Conservation (phyloP, 306 rosid genomes). For the Quercus aquifolioides region DNA sequence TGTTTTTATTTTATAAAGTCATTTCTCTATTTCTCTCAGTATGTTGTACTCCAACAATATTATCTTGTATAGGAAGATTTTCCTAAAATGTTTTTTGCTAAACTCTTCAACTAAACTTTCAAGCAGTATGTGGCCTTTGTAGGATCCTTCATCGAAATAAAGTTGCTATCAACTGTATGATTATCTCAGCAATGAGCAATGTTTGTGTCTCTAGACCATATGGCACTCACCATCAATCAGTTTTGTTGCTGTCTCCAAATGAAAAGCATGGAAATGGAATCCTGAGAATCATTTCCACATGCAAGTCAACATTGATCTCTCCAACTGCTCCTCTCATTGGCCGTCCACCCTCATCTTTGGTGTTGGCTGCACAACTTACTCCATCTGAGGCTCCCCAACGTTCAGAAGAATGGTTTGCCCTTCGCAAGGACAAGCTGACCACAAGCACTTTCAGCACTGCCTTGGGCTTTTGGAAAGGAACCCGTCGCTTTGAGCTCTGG, state of each 20-base stretch:
- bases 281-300: constrained; percentile 36
- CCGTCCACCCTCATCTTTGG: constrained; percentile 36
- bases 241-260: constrained; percentile 24
- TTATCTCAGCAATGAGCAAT: constrained; percentile 42
- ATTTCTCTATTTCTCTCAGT: constrained; percentile 6
- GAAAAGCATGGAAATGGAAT: constrained; percentile 19
- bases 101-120: constrained; percentile 14
- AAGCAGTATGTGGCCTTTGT: constrained; percentile 32
- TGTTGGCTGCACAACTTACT: constrained; percentile 38
- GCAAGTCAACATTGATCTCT: constrained; percentile 19
- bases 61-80: not conserved
- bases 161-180: constrained; percentile 27
- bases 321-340: constrained; percentile 20
- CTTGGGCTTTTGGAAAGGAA: constrained; percentile 91
- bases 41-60: not conserved
- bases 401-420: constrained; percentile 95
- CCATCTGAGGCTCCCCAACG: constrained; percentile 65
- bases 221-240: constrained; percentile 28
- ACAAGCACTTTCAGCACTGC: constrained; percentile 95
- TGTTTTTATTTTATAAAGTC: not conserved
- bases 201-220: constrained; percentile 36
- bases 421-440: constrained; percentile 85
- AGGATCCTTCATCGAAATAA: constrained; percentile 24
- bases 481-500: constrained; percentile 80
- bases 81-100: not conserved